Base-by-base conservation (phyloP, 192 early-diverging fungal species). In the Spinellus fusiger region DNA sequence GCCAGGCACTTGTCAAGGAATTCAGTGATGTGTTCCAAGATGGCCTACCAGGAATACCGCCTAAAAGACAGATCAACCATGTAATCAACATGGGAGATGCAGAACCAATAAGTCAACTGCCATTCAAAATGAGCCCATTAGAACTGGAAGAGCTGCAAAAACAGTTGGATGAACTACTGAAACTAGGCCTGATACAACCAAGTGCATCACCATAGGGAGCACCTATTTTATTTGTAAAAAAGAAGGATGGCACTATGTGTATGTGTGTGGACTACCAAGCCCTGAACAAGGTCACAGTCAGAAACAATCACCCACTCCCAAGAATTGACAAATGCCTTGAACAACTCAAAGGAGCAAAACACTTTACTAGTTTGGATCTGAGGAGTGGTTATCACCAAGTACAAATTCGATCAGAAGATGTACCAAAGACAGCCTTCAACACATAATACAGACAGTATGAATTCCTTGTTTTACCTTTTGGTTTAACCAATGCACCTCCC, bases 211-310 rank as follows among this genome's bases (percentile, higher is more conserved):
- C 76, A 0, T 73, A 52, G 59, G 74, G 66, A 0, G 56, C 66
- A 0, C 80, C 75, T 2, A 65, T 79, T 0, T 5, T 82, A 38
- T 82, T 82, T 64, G 75, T 77, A 3, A 49, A 63, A 12, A 80
- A 83, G 38, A 83, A 83, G 33, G 70, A 77, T 48, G 80, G 80
- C 6, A 44, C 57, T 4, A 6, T 83, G 18, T 52, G 75, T 0
- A 49, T 81, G 29, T 83, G 81, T 34, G 40, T 84, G 0, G 81
- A 81, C 40, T 86, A 82, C 51, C 53, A 80, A 27, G 75, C 66
- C 1, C 48, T 88, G 37, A 86, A 88, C 57, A 65, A 48, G 25
- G 25, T 69, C 3, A 85, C 80, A 1, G 66, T 80, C 10, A 54
- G 65, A 48, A 74, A 88, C 55, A 62, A 60, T 13, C 79, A 76